These are phyloP conservation scores for Lagerstroemia speciosa DNA, from an alignment of 345 rosid species.

Conservation along the genomic window DNA sequence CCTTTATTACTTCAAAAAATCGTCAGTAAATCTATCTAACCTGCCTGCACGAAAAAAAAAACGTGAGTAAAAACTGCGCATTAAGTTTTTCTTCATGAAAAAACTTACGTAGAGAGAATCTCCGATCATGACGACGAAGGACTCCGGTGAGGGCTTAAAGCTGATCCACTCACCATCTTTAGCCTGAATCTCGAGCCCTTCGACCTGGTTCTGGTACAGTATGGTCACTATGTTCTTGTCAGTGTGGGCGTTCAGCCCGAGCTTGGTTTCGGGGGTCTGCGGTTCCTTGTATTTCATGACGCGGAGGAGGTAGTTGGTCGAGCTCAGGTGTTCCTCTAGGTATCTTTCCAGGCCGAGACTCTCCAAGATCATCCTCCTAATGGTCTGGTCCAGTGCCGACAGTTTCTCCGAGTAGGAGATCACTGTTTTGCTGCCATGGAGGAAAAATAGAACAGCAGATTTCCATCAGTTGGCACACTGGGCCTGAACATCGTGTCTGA, in stretches of 20 bases:
- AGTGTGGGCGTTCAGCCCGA: constrained; percentile 41
- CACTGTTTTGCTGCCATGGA: constrained; percentile 28
- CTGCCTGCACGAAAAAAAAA: too few relatives aligned
- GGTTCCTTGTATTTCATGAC: constrained; percentile 54
- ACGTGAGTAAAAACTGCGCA: too few relatives aligned
- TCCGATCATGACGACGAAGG: constrained; percentile 48
- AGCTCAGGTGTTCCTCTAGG: constrained; percentile 50
- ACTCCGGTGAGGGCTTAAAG: constrained; percentile 38
- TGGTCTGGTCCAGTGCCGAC: constrained; percentile 32
- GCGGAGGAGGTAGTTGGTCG: constrained; percentile 43
- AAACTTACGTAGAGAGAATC: constrained; percentile 36
- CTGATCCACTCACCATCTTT: constrained; percentile 47
- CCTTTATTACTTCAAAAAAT: too few relatives aligned
- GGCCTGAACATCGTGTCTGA: too few relatives aligned
- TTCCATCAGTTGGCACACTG: too few relatives aligned
- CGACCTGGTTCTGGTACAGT: constrained; percentile 52
- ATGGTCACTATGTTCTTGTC: constrained; percentile 58
- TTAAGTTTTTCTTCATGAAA: too few relatives aligned
- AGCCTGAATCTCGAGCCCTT: constrained; percentile 37
- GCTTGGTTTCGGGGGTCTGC: constrained; percentile 30
- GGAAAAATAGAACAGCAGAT: neutral
- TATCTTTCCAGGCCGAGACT: constrained; percentile 36
- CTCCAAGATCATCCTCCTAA: constrained; percentile 48
- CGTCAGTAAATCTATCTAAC: too few relatives aligned
- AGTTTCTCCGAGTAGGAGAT: constrained; percentile 23